Evolutionary conservation across 371 early-diverging fungal genomes (phyloP), one percentile per base, ranked within the genome.

Genomic region (Lichtheimia hyalospora): DNA sequence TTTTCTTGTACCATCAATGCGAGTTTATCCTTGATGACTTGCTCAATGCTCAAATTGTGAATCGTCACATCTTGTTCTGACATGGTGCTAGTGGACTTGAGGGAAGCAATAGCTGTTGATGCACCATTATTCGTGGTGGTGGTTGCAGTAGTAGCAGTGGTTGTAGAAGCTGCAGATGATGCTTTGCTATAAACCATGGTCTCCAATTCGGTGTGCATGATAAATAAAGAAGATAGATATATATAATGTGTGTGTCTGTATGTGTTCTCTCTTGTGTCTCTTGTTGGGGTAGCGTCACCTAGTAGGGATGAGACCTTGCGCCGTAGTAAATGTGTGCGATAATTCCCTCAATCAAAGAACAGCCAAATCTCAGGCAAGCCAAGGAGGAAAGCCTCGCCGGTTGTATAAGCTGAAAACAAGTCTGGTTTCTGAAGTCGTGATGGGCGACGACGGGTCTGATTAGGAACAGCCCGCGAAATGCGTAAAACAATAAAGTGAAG

Each of bases 361-460:
- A 44, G 44, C 56, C 34, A 34, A 15, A 61, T 62, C 64, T 74
- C 71, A 74, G 68, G 75, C 70, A 70, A 80, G 84, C 86, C 86
- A 85, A 77, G 86, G 86, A 76, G 86, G 84, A 67, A 83, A 83
- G 71, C 85, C 84, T 66, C 79, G 72, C 75, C 77, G 82, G 79
- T 84, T 76, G 78, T 83, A 82, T 79, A 81, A 75, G 70, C 79
- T 82, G 66, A 75, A 67, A 62, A 75, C 71, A 69, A 83, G 82
- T 78, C 75, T 83, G 79, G 75, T 85, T 82, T 79, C 82, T 84
- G 80, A 77, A 75, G 84, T 74, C 86, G 86, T 85, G 84, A 80
- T 85, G 86, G 84, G 82, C 79, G 77, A 40, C 53, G 18, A 75
- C 76, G 77, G 71, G 44, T 43, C 75, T 69, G 73, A 78, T 80